phyloP scores from a whole-genome alignment of 1,284 basidiomycete genomes.

The Leccinum solheimii region DNA sequence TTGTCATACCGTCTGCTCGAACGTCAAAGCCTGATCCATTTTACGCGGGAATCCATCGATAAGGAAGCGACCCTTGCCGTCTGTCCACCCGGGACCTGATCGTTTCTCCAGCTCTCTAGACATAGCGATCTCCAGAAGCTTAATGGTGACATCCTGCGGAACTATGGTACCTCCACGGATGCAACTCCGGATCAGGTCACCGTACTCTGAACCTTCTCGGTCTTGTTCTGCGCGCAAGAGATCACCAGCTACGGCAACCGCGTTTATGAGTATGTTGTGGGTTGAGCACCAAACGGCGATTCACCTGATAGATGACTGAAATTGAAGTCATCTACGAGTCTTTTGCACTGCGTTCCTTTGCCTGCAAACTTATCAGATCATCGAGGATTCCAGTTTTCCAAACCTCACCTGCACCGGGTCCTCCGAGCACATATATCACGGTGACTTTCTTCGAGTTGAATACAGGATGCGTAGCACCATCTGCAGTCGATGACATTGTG shows the following conservation, averaged over 20 bases:
- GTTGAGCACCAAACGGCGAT: constrained; percentile 6
- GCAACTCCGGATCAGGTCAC: constrained; percentile 83
- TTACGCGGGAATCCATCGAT: constrained; percentile 95
- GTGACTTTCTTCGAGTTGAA: constrained; percentile 80
- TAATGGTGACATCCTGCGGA: constrained; percentile 96
- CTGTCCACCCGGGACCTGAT: constrained; percentile 62
- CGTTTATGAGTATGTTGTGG: constrained; percentile 4
- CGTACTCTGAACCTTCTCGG: constrained; percentile 83
- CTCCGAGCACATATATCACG: constrained; percentile 96
- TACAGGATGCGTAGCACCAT: constrained; percentile 36
- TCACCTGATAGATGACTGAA: constrained; percentile 95
- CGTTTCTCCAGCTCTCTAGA: constrained; percentile 54
- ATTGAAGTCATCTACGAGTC: constrained; percentile 84
- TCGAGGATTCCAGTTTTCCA: neutral
- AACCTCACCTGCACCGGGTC: constrained; percentile 85
- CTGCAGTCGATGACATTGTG: constrained; percentile 19
- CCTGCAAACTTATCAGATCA: constrained; percentile 49
- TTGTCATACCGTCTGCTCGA: constrained; percentile 79
- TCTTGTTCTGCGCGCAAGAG: constrained; percentile 93
- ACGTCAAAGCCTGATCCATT: constrained; percentile 96
- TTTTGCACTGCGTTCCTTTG: constrained; percentile 94
- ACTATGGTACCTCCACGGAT: constrained; percentile 96
- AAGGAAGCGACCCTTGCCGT: constrained; percentile 84
- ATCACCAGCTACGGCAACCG: constrained; percentile 75
- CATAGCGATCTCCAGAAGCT: constrained; percentile 96